A percentile compares a stretch with the other conserved stretches of the same genome.
Conservation (phyloP, 805 yeast species). For the Zygosaccharomyces gambellarensis region DNA sequence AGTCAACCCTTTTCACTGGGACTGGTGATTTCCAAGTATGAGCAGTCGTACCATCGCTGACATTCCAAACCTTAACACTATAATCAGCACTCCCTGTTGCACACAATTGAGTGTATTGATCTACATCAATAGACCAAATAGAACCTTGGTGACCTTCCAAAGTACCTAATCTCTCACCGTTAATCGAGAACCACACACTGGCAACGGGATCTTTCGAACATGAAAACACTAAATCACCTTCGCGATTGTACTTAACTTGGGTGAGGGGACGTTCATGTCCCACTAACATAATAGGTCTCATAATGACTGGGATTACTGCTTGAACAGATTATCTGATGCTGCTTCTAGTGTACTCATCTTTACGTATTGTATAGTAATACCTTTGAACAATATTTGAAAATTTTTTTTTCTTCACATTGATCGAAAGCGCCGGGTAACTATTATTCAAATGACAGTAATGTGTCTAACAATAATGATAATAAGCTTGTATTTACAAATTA, state of each 20-base stretch:
- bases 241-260: slow-evolving; percentile 90
- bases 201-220: slow-evolving; percentile 89
- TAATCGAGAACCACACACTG: slow-evolving; percentile 88
- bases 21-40: slow-evolving; percentile 70
- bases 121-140: slow-evolving; percentile 89
- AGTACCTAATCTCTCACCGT: slow-evolving; percentile 96
- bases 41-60: slow-evolving; percentile 68
- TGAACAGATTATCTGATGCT: neutral
- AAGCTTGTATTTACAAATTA: neutral
- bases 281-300: slow-evolving; percentile 70
- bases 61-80: slow-evolving; percentile 78
- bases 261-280: slow-evolving; percentile 98
- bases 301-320: slow-evolving; percentile 18
- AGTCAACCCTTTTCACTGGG: slow-evolving; percentile 89
- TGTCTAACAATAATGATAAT: neutral
- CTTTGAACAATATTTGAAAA: slow-evolving; percentile 3
- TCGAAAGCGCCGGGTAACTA: slow-evolving; percentile 2
- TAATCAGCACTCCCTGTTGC: slow-evolving; percentile 92
- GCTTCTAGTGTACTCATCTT: neutral
- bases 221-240: slow-evolving; percentile 90
- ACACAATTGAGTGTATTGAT: slow-evolving; percentile 58
- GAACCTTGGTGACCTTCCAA: slow-evolving; percentile 87
- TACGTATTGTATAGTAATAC: neutral
- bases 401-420: slow-evolving; percentile 6
- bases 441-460: neutral